A percentile compares a stretch with the other conserved stretches of the same genome.
These are phyloP conservation scores for Przewalskia tangutica DNA, from an alignment of 257 asterid genomes.

Conservation along the genomic window DNA sequence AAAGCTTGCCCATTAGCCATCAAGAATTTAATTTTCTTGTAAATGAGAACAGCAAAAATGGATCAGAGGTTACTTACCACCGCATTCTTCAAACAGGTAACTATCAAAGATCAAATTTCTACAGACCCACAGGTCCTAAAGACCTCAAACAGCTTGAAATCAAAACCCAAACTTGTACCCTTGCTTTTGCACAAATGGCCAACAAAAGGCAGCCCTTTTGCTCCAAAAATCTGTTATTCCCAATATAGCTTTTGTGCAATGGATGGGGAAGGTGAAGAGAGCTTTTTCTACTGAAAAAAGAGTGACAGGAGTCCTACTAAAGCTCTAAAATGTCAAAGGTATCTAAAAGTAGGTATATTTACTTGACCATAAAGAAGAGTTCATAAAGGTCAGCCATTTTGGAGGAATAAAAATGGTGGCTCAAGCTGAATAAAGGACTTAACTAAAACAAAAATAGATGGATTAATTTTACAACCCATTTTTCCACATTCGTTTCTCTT, in stretches of 20 bases:
- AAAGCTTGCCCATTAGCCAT: neutral
- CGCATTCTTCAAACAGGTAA: conserved; percentile 20
- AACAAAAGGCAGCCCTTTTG: conserved; percentile 23
- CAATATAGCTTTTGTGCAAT: conserved; percentile 34
- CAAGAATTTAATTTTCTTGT: conserved; percentile 7
- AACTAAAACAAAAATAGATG: neutral
- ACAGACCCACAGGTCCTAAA: conserved; percentile 30
- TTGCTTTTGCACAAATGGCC: conserved; percentile 13
- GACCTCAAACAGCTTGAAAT: no score
- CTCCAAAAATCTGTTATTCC: conserved; percentile 12
- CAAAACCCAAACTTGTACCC: conserved; percentile 9
- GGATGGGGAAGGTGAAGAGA: conserved; percentile 9
- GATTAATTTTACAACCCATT: conserved; percentile 18
- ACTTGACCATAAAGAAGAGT: conserved; percentile 10
- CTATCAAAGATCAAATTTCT: conserved; percentile 38
- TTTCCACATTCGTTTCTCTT: conserved; percentile 26
- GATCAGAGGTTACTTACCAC: conserved; percentile 23
- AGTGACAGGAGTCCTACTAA: neutral
- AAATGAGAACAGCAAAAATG: conserved; percentile 3
- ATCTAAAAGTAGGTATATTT: conserved; percentile 3
- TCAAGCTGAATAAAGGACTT: neutral
- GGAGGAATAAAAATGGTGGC: neutral
- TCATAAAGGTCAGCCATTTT: neutral
- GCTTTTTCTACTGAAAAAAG: conserved; percentile 34
- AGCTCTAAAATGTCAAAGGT: conserved; percentile 10